These are phyloP conservation scores for Paracorniculantispora psalliotae DNA, from an alignment of 2,329 filamentous ascomycete genomes.

Conservation along the genomic window DNA sequence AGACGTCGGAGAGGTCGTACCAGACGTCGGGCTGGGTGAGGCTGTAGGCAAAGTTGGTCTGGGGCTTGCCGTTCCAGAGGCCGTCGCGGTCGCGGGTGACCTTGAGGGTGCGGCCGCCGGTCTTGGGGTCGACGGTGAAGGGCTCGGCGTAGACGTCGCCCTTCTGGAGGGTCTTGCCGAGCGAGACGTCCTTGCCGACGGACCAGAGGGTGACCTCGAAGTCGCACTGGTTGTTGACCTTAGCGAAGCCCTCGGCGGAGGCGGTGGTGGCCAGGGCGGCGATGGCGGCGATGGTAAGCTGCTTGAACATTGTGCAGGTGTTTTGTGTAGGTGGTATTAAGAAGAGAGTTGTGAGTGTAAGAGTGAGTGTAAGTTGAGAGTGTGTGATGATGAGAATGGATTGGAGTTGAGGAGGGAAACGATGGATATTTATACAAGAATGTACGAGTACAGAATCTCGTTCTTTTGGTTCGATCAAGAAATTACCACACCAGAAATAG, in stretches of 20 bases:
- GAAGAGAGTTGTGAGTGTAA: background rate
- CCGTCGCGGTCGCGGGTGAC: constrained; percentile 31
- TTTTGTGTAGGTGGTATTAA: background rate
- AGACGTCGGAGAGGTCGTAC: constrained; percentile 38
- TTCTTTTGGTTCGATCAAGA: background rate
- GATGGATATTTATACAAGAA: background rate
- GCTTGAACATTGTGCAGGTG: constrained; percentile 7
- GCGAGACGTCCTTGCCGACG: constrained; percentile 28
- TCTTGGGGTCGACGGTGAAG: constrained; percentile 31
- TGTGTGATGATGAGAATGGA: background rate
- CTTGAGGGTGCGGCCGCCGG: constrained; percentile 36
- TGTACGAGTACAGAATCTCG: background rate
- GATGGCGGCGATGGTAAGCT: constrained; percentile 19
- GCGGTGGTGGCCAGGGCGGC: constrained; percentile 16
- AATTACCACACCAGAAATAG: background rate
- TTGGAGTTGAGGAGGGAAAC: background rate
- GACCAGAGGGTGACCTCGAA: constrained; percentile 34
- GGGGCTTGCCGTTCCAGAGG: constrained; percentile 34
- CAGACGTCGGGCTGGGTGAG: constrained; percentile 30
- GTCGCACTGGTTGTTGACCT: constrained; percentile 33
- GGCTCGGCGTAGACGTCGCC: constrained; percentile 28
- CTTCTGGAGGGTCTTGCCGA: constrained; percentile 22
- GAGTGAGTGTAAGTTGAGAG: background rate
- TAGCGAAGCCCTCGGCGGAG: constrained; percentile 29
- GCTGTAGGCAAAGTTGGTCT: constrained; percentile 37